These are phyloP conservation scores for Penicillium angulare DNA, from an alignment of 495 filamentous ascomycete species.

Conservation along the genomic window DNA sequence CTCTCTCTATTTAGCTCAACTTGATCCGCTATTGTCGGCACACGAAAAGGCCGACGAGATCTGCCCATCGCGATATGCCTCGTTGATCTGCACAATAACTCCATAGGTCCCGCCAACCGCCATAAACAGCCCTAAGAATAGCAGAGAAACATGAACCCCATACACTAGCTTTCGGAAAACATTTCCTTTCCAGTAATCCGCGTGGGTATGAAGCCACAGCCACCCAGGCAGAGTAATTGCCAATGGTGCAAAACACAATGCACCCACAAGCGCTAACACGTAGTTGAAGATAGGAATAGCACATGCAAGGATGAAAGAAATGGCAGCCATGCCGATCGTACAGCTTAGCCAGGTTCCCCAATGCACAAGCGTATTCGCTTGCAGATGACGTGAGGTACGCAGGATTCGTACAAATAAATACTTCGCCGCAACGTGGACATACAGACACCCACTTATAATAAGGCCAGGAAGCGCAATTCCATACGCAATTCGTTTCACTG, in stretches of 20 bases:
- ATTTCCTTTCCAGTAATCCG: conserved; percentile 31
- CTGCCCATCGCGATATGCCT: conserved; percentile 35
- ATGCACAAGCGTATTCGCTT: conserved; percentile 48
- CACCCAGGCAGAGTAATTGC: conserved; percentile 42
- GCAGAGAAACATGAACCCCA: conserved; percentile 26
- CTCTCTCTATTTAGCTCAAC: not conserved
- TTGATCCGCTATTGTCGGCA: conserved; percentile 37
- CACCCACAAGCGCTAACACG: conserved; percentile 49
- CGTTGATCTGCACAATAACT: conserved; percentile 35
- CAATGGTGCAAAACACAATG: conserved; percentile 38
- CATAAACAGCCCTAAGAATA: conserved; percentile 38
- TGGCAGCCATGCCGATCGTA: conserved; percentile 50
- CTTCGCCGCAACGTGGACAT: conserved; percentile 58
- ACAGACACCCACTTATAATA: conserved; percentile 56
- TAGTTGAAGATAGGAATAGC: conserved; percentile 71
- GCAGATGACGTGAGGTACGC: conserved; percentile 52
- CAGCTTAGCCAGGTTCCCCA: conserved; percentile 57
- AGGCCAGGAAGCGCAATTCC: conserved; percentile 71
- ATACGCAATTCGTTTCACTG: conserved; percentile 66
- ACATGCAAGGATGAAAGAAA: conserved; percentile 66
- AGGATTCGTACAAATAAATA: conserved; percentile 65
- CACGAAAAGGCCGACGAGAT: conserved; percentile 41
- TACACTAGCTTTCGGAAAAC: conserved; percentile 12
- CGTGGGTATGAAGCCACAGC: conserved; percentile 48
- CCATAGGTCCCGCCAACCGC: conserved; percentile 41